A percentile compares a stretch with the other conserved stretches of the same genome.
Evolutionary conservation across 78 protist genomes (phyloP).

Genomic region (Cavenderia fasciculata): DNA sequence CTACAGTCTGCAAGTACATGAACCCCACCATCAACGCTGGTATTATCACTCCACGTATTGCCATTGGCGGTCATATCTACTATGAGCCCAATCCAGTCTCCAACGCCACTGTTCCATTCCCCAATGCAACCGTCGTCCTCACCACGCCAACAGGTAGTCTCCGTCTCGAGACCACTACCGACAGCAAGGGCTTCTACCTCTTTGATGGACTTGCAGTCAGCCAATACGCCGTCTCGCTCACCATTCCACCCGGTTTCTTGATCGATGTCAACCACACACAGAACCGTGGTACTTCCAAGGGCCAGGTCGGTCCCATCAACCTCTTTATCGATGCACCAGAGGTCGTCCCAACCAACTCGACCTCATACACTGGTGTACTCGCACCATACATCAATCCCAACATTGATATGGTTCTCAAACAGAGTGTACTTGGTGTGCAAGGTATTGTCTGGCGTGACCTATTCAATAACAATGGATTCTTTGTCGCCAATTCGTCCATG

Average conservation of each 20-base stretch:
- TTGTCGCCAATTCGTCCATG: background rate
- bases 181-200: slow-evolving; percentile 20
- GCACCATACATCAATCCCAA: slow-evolving; percentile 16
- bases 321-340: background rate
- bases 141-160: background rate
- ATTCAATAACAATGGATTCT: background rate
- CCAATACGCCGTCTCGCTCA: slow-evolving; percentile 6
- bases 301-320: slow-evolving; percentile 10
- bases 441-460: slow-evolving; percentile 29
- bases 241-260: slow-evolving; percentile 11
- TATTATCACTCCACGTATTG: slow-evolving; percentile 18
- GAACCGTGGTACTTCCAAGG: slow-evolving; percentile 1
- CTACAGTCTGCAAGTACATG: background rate
- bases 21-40: slow-evolving; percentile 15
- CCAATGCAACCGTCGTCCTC: slow-evolving; percentile 1
- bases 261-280: background rate
- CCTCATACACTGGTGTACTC: background rate
- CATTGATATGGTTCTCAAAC: slow-evolving; percentile 26
- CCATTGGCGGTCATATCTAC: slow-evolving; percentile 36
- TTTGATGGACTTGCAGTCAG: slow-evolving; percentile 25
- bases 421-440: slow-evolving; percentile 1
- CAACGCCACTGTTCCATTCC: background rate
- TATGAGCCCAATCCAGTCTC: slow-evolving; percentile 20
- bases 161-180: slow-evolving; percentile 8
- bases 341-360: background rate